Percentiles rank a stretch among this genome's conserved stretches.
Evolutionary conservation across 2,329 filamentous ascomycete genomes (phyloP).

Genomic region (Ploettnerulaceae sp.): DNA sequence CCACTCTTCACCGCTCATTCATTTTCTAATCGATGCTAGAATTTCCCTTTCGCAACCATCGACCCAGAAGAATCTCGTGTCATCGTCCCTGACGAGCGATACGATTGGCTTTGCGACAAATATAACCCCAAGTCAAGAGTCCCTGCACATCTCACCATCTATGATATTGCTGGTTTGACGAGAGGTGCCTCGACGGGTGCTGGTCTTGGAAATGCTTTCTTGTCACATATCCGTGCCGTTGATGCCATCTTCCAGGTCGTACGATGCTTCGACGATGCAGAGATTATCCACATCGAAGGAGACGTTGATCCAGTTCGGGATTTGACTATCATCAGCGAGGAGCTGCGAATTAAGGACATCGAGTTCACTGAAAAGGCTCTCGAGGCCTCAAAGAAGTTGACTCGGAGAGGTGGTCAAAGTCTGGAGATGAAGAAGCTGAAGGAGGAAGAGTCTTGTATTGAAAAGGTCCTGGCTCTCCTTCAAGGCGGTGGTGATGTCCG

Average conservation of each 20-base stretch:
- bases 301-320: constrained; percentile 94
- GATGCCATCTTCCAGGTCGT: constrained; percentile 98
- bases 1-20: constrained; percentile 25
- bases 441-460: constrained; percentile 89
- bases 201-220: constrained; percentile 94
- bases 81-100: constrained; percentile 92
- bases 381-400: constrained; percentile 90
- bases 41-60: constrained; percentile 99
- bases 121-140: constrained; percentile 97
- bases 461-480: constrained; percentile 79
- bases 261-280: constrained; percentile 95
- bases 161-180: constrained; percentile 96
- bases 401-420: constrained; percentile 85
- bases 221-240: constrained; percentile 97
- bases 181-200: constrained; percentile 94
- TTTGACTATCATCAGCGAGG: constrained; percentile 93
- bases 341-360: constrained; percentile 95
- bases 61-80: constrained; percentile 97
- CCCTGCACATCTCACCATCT: constrained; percentile 96
- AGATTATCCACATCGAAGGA: constrained; percentile 99
- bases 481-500: constrained; percentile 90
- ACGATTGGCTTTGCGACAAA: constrained; percentile 91
- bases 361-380: constrained; percentile 97
- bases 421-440: constrained; percentile 97
- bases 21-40: constrained; percentile 45